Base-by-base conservation (phyloP, 148 eudicot genomes). In the Nepenthes mirabilis region DNA sequence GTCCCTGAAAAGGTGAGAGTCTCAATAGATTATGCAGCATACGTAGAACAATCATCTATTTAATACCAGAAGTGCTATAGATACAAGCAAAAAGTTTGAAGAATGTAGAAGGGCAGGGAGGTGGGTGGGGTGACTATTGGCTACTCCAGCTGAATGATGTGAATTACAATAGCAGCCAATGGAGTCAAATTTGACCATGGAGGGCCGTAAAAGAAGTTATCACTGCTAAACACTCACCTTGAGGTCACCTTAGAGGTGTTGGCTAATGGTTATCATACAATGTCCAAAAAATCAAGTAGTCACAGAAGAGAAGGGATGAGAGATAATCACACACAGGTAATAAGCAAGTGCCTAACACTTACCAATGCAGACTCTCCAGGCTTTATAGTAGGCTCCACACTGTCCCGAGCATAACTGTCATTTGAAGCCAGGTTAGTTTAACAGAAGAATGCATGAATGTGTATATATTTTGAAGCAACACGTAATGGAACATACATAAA, bases 331-430 rank as follows among this genome's bases (percentile, higher is more conserved):
- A 56, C 2, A 58, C 36, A 40, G 23, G 32, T 58, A 43, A 2
- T 7, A 5, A n/a, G 14, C 14, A 58, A 12, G 23, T 0, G 48
- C 1, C 33, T 33, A 53, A 36, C 34, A 55, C 87, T 56, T 74
- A 91, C 97, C 95, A 91, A 72, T 61, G 88, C 88, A 48, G 79
- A 60, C 64, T 91, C 97, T 61, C 97, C 97, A 36, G 97, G 96
- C 75, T 91, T 91, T 63, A 83, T 60, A 57, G 90, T 84, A 72
- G 97, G 95, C 69, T 87, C 95, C 56, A 88, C 93, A 52, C 69
- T 59, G 70, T 91, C 97, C 71, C 97, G 81, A 32, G 84, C 97
- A 72, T 87, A 91, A 58, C 97, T 91, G 86, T 69, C 49, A 55
- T 36, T 57, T 50, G 58, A 70, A 69, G 34, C 43, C 63, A 37